phyloP scores from a whole-genome alignment of 2,329 filamentous ascomycete species.

The Aurifilum marmelostoma region DNA sequence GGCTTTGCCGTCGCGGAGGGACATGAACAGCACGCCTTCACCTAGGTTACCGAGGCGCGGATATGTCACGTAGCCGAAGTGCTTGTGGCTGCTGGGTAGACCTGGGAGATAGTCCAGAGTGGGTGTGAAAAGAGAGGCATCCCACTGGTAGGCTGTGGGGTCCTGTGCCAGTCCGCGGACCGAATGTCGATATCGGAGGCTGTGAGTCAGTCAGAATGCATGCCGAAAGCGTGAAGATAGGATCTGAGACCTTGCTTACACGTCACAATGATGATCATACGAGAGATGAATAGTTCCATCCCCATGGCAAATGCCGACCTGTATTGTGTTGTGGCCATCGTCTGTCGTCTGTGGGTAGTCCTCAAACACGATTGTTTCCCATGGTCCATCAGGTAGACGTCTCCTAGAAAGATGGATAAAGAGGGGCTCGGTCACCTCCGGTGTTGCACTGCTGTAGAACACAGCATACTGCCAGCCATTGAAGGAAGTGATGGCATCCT shows the following conservation, averaged over 20 bases:
- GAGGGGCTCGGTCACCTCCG: conserved; percentile 38
- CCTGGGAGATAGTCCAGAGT: conserved; percentile 43
- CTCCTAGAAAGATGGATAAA: conserved; percentile 51
- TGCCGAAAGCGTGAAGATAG: conserved; percentile 13
- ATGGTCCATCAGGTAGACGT: conserved; percentile 43
- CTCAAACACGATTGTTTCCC: conserved; percentile 51
- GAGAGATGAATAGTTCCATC: conserved; percentile 58
- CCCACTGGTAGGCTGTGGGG: conserved; percentile 40
- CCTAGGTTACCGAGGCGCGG: conserved; percentile 49
- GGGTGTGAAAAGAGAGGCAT: conserved; percentile 41
- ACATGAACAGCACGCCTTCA: conserved; percentile 46
- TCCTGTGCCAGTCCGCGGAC: conserved; percentile 37
- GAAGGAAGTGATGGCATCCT: conserved; percentile 50
- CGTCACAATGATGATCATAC: conserved; percentile 55
- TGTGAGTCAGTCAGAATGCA: conserved; percentile 19
- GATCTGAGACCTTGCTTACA: conserved; percentile 30
- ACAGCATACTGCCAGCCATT: conserved; percentile 53
- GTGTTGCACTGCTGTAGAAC: conserved; percentile 43
- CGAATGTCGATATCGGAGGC: conserved; percentile 45
- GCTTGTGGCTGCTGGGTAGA: conserved; percentile 34
- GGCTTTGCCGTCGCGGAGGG: conserved; percentile 54
- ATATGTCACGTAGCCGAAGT: conserved; percentile 49
- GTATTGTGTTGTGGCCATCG: conserved; percentile 57
- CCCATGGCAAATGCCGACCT: conserved; percentile 52
- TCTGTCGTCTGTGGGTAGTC: conserved; percentile 55